These are phyloP conservation scores for Trichothecium roseum DNA, from an alignment of 2,329 filamentous ascomycete genomes.

Conservation along the genomic window DNA sequence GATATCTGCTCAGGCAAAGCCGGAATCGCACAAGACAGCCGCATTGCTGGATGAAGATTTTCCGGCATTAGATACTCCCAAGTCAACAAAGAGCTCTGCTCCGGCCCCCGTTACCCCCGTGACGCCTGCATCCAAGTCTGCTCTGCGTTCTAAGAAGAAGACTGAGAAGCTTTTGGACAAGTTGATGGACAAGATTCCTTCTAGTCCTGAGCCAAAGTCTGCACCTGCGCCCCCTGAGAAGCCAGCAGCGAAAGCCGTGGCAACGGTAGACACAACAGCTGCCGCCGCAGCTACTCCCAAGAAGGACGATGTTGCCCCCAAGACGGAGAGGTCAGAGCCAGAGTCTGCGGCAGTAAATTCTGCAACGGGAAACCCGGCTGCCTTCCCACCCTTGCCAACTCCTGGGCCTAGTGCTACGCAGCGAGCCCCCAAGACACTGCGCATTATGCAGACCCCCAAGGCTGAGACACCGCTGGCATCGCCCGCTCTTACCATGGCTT, in stretches of 20 bases:
- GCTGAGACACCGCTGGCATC: constrained; percentile 37
- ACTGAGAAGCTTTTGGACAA: constrained; percentile 19
- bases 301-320: constrained; percentile 13
- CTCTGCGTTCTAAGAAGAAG: constrained; percentile 23
- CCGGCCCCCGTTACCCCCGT: constrained; percentile 21
- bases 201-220: not conserved
- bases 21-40: constrained; percentile 9
- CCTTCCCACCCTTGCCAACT: constrained; percentile 39
- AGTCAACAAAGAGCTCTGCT: constrained; percentile 18
- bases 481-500: constrained; percentile 14
- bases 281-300: constrained; percentile 4
- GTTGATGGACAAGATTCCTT: constrained; percentile 10
- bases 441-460: constrained; percentile 59
- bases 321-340: constrained; percentile 22
- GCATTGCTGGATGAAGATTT: constrained; percentile 52
- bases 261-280: constrained; percentile 7
- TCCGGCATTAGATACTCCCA: constrained; percentile 43
- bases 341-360: not conserved
- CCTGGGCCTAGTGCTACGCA: constrained; percentile 37
- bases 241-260: constrained; percentile 6
- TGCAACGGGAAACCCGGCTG: constrained; percentile 14
- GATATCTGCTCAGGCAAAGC: constrained; percentile 26
- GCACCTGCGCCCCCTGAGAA: not conserved
- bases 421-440: constrained; percentile 53
- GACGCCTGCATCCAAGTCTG: constrained; percentile 19